Percentiles rank a stretch among this genome's conserved stretches.
Conservation (phyloP, 257 asterid genomes). For the Knoxia roxburghii region DNA sequence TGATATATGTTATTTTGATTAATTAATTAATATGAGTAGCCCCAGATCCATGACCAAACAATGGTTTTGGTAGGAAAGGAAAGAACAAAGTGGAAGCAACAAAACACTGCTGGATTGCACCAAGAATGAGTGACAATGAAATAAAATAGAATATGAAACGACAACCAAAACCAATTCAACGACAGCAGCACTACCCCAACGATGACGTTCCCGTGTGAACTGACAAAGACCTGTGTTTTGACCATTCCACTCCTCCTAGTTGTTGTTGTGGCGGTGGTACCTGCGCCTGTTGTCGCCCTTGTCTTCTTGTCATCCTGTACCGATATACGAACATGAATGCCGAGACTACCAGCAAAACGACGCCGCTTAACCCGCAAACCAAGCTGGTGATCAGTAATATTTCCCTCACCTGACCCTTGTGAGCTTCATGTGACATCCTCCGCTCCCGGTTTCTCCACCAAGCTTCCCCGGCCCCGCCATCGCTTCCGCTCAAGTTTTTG, state of each 20-base stretch:
- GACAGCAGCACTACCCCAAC: not conserved
- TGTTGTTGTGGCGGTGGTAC: not conserved
- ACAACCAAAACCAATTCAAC: too few species aligned
- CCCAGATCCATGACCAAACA: too few species aligned
- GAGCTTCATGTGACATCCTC: conserved; percentile 29
- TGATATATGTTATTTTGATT: too few species aligned
- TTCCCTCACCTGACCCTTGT: conserved; percentile 38
- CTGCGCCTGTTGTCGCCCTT: not conserved
- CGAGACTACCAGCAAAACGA: conserved; percentile 49
- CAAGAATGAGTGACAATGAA: too few species aligned
- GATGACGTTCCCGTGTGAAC: conserved; percentile 11
- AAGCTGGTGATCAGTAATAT: conserved; percentile 49
- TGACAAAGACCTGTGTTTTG: conserved; percentile 15
- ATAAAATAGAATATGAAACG: too few species aligned
- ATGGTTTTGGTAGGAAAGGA: too few species aligned
- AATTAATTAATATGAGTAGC: too few species aligned
- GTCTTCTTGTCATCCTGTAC: conserved; percentile 26
- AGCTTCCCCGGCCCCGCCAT: conserved; percentile 24
- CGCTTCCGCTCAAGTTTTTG: conserved; percentile 38
- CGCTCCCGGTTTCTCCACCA: conserved; percentile 32
- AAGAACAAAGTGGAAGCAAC: too few species aligned
- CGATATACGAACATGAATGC: conserved; percentile 43
- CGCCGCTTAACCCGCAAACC: conserved; percentile 62
- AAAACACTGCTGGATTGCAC: too few species aligned
- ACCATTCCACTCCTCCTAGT: conserved; percentile 5